phyloP scores from a whole-genome alignment of 2,329 filamentous ascomycete genomes.

The Fusarium subglutinans region DNA sequence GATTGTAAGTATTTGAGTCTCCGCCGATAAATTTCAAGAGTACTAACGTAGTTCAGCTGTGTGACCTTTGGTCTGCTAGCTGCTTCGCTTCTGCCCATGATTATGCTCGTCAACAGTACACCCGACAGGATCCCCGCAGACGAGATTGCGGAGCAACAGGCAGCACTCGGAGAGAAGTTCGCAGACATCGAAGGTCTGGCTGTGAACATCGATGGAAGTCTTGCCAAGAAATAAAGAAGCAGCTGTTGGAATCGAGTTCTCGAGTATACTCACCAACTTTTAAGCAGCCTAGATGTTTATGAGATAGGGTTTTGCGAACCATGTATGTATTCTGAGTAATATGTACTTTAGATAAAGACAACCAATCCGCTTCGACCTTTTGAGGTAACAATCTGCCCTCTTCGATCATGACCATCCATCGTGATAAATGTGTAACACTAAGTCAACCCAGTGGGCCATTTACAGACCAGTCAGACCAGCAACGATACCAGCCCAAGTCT shows the following conservation, averaged over 20 bases:
- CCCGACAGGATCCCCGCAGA: slow-evolving; percentile 13
- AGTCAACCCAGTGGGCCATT: rapidly evolving
- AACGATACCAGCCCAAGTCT: slow-evolving; percentile 29
- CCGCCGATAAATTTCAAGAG: rapidly evolving
- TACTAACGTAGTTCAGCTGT: background rate
- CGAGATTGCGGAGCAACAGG: slow-evolving; percentile 5
- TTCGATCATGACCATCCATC: background rate
- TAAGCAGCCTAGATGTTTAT: too few relatives aligned
- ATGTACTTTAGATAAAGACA: background rate
- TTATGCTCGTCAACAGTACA: slow-evolving; percentile 15
- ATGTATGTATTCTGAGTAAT: background rate
- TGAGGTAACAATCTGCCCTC: background rate
- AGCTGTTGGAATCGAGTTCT: rapidly evolving
- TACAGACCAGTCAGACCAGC: slow-evolving; percentile 10
- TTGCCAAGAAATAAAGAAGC: background rate
- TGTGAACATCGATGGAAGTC: background rate
- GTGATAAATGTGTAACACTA: rapidly evolving
- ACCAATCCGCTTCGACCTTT: too few relatives aligned
- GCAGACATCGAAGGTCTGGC: background rate
- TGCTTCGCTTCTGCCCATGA: slow-evolving; percentile 11
- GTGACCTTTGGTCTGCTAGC: background rate
- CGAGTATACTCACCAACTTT: too few relatives aligned
- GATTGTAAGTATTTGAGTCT: background rate
- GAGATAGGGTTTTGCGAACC: too few relatives aligned
- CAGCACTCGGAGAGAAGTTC: background rate